phyloP scores from a whole-genome alignment of 345 rosid genomes.

The Rhodamnia argentea region DNA sequence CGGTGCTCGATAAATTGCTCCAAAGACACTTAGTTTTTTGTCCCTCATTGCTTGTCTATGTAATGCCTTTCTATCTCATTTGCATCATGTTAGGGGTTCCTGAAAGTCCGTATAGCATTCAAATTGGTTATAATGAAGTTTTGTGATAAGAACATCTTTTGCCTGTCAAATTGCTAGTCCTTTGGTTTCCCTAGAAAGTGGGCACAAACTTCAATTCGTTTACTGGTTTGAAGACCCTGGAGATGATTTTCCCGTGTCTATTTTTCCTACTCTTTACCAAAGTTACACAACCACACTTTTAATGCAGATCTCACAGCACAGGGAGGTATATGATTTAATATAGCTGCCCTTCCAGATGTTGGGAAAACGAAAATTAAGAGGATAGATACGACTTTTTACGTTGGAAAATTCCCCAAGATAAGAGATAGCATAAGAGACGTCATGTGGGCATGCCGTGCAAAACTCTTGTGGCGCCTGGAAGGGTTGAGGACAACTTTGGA shows the following conservation, averaged over 20 bases:
- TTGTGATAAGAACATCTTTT: not conserved
- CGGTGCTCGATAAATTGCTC: not conserved
- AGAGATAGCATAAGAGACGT: not conserved
- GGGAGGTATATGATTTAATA: not conserved
- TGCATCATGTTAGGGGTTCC: not conserved
- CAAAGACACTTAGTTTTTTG: not conserved
- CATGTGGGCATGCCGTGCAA: constrained; percentile 31
- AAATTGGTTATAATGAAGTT: not conserved
- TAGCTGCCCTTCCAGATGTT: not conserved
- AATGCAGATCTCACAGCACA: not conserved
- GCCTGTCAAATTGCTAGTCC: not conserved
- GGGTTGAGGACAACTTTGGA: constrained; percentile 15
- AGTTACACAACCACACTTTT: not conserved
- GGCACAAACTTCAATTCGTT: not conserved
- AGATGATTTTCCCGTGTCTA: not conserved
- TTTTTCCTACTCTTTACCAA: not conserved
- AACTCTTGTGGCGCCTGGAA: constrained; percentile 11
- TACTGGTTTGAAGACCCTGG: not conserved
- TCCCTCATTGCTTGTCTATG: not conserved
- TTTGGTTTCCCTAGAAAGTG: not conserved
- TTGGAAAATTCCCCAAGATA: not conserved
- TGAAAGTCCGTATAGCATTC: not conserved
- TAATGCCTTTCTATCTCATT: not conserved
- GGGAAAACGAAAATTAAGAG: not conserved
- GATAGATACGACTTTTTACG: not conserved